A percentile compares a stretch with the other conserved stretches of the same genome.
Conservation (phyloP, 2,329 filamentous ascomycete species). For the Drechslerella coelobrocha region DNA sequence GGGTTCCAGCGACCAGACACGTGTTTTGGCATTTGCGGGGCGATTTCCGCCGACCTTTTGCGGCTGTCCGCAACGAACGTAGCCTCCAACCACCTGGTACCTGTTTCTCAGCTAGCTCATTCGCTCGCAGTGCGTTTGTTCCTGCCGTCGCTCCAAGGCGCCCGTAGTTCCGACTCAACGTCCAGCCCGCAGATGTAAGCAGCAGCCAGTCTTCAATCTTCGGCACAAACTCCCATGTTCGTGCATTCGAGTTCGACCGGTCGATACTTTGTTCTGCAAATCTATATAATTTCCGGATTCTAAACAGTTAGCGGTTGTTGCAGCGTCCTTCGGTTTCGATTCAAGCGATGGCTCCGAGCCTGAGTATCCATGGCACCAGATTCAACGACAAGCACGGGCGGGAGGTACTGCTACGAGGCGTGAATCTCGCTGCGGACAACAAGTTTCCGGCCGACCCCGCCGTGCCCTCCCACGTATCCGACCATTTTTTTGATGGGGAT, state of each 20-base stretch:
- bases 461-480: conserved; percentile 76
- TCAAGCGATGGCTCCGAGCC: conserved; percentile 71
- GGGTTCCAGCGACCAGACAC: too few relatives aligned
- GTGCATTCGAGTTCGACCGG: too few relatives aligned
- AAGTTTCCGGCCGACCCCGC: conserved; percentile 86
- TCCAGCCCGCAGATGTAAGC: too few relatives aligned
- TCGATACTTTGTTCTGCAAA: too few relatives aligned
- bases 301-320: background rate
- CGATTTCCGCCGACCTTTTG: too few relatives aligned
- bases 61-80: too few relatives aligned
- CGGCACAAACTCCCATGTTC: too few relatives aligned
- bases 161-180: background rate
- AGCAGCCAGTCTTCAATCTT: too few relatives aligned
- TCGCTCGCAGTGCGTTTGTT: background rate
- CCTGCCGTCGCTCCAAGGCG: background rate
- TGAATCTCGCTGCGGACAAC: conserved; percentile 89
- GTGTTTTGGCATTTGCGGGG: too few relatives aligned
- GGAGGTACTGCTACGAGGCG: conserved; percentile 86
- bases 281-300: background rate
- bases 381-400: conserved; percentile 84
- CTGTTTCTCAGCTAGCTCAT: too few relatives aligned
- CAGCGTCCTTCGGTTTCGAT: background rate
- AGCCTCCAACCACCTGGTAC: too few relatives aligned
- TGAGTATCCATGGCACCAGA: conserved; percentile 82
- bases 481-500: conserved; percentile 91